Percentiles rank a stretch among this genome's conserved stretches.
Evolutionary conservation across 495 filamentous ascomycete genomes (phyloP).

Genomic region (Podospora pseudopauciseta): DNA sequence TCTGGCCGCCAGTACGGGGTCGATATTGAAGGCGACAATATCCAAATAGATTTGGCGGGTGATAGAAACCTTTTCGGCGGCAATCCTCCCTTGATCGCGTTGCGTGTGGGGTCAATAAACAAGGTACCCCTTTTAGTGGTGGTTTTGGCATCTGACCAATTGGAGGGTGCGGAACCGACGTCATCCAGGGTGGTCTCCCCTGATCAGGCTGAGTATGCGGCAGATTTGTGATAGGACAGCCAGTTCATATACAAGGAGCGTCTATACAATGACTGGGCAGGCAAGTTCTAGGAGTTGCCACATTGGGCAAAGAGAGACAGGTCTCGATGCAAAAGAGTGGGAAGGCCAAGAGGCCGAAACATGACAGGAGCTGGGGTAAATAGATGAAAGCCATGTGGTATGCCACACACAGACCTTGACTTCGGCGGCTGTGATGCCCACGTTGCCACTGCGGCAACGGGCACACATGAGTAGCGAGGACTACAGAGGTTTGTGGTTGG

Average conservation of each 20-base stretch:
- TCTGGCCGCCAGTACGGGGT: not conserved
- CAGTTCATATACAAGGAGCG: not conserved
- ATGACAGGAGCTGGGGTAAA: conserved; percentile 2
- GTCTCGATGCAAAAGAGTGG: conserved; percentile 8
- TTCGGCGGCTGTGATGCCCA: not conserved
- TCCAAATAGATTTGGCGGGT: conserved; percentile 8
- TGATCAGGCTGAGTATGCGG: conserved; percentile 7
- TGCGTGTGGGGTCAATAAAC: conserved; percentile 2
- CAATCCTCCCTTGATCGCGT: conserved; percentile 6
- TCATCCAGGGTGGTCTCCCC: conserved; percentile 5
- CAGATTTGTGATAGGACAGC: conserved; percentile 18
- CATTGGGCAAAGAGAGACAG: not conserved
- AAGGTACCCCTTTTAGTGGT: not conserved
- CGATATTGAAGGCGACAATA: conserved; percentile 11
- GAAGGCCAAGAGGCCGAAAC: conserved; percentile 3
- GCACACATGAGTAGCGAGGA: not conserved
- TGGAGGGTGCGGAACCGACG: not conserved
- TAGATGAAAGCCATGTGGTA: conserved; percentile 9
- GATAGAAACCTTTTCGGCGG: conserved; percentile 8
- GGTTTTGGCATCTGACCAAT: conserved; percentile 1
- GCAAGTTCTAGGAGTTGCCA: not conserved
- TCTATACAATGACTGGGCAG: not conserved
- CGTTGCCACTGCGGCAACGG: not conserved
- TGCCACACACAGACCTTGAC: not conserved
- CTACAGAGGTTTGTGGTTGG: not conserved